Base-by-base conservation (phyloP, 306 rosid genomes). In the Ormosia semicastrata region DNA sequence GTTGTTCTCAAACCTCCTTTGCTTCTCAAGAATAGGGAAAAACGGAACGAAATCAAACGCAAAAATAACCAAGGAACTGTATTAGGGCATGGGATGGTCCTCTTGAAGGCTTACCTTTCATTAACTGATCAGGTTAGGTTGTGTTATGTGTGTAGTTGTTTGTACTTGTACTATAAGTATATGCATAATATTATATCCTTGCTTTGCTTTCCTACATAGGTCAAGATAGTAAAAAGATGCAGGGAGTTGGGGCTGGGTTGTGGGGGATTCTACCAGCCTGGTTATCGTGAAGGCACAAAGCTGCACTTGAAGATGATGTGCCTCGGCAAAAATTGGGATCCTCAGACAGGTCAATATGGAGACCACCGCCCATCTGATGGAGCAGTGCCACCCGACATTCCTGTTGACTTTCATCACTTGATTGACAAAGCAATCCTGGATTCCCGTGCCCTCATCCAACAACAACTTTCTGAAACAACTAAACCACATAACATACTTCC, bases 261-360 rank as follows among this genome's bases (percentile, higher is more conserved):
- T 11, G 94, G 98, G 64, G 99, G 99, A 41, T 95, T 95, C 87
- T 95, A 90, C 88, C 90, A 88, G 80, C 98, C 98, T 78, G 91
- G 90, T 52, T 92, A 92, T 57, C 82, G 76, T 5, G 96, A 88
- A 33, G 93, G 89, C 50, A 74, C 82, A 17, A 84, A 81, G 9
- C 73, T 93, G 85, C 86, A 85, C 66, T 81, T 93, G 85, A 92
- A 66, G 72, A 95, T 93, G 98, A 93, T 92, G 98, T 95, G 99
- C 69, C 91, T 95, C 0, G 99, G 97, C 80, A 90, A 82, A 85
- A 89, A 88, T 74, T 90, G 97, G 97, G 98, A 92, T 74, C 98
- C 97, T n/a, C 85, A 80, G 65, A 85, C 88, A 0, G 43, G 87
- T 64, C 15, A 15, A 17, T 93, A 90, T 47, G 87, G 81, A 18